Evolutionary conservation across 2,329 filamentous ascomycete species (phyloP), one percentile per base, ranked within the genome.

Genomic region (Xylaria polymorpha): DNA sequence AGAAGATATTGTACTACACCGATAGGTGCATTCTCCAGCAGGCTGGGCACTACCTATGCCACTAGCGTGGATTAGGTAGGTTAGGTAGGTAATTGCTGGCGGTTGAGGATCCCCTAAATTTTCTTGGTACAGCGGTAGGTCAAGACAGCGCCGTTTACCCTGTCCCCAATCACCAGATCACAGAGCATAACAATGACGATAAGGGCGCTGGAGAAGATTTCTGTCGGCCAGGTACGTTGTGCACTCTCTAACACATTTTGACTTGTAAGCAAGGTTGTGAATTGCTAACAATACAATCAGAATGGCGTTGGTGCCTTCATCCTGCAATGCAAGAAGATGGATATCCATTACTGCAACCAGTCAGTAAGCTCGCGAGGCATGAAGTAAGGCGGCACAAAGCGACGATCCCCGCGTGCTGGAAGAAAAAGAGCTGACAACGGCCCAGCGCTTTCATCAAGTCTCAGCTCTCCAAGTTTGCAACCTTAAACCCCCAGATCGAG

Each of bases 251-350:
- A 29, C 18, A 22, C 9, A n/a, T 5, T 10, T 22, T 18, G 1
- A 4, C 20, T 22, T 61, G 25, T 29, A 22, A 50, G 35, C 32
- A 18, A 44, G 22, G 29, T n/a, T 9, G 14, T 56, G 37, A 67
- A 61, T 20, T 32, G 18, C 59, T 43, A 67, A 63, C 62, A 4
- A 32, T 35, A 25, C 1, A 20, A 57, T 12, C 43, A 98, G 94
- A 98, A 99, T 85, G 96, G 96, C 86, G 87, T 98, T 75, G 95
- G 95, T 77, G 93, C 94, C 80, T 98, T 98, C 85, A 93, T 99
- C 82, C 89, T 98, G 67, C 95, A 97, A 85, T 99, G 96, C 90
- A 97, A 94, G 86, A 92, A 91, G 79, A 86, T 99, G 81, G 93
- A 97, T 81, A 93, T 99, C 79, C 93, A 97, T 84, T 99, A 97